Conservation (phyloP, 2,329 filamentous ascomycete genomes). For the Stachybotrys echinatus region DNA sequence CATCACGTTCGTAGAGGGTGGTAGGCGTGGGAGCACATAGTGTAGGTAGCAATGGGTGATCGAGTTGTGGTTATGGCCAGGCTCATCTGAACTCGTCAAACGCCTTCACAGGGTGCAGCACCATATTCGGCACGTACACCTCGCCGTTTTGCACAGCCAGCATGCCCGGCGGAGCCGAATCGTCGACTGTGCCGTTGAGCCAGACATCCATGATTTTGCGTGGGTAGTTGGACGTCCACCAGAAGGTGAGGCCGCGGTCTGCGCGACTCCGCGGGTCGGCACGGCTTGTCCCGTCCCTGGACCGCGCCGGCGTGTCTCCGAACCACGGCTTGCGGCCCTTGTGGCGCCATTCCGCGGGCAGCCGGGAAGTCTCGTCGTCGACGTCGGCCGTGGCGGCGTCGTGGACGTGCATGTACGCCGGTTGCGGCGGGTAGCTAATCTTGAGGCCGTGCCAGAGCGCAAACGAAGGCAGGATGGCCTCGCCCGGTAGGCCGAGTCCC, state of each 20-base stretch:
- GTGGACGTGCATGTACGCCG: slow-evolving; percentile 20
- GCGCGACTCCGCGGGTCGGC: slow-evolving; percentile 14
- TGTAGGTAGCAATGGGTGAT: no score
- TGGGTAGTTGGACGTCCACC: slow-evolving; percentile 28
- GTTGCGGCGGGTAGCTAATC: slow-evolving; percentile 28
- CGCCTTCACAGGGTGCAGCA: slow-evolving; percentile 31
- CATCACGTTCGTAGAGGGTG: no score
- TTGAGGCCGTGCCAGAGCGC: slow-evolving; percentile 33
- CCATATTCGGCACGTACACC: slow-evolving; percentile 27
- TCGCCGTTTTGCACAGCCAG: slow-evolving; percentile 21
- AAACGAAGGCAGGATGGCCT: slow-evolving; percentile 28
- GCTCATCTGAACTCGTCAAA: not conserved
- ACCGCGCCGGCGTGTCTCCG: slow-evolving; percentile 19
- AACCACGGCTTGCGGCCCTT: slow-evolving; percentile 15
- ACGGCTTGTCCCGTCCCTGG: slow-evolving; percentile 18
- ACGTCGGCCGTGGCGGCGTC: not conserved
- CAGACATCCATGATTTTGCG: slow-evolving; percentile 25
- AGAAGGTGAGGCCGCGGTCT: slow-evolving; percentile 18
- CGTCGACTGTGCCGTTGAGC: slow-evolving; percentile 16
- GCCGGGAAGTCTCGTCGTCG: slow-evolving; percentile 1
- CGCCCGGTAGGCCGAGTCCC: slow-evolving; percentile 24
- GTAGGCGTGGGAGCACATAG: no score
- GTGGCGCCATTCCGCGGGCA: not conserved
- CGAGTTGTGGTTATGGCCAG: no score
- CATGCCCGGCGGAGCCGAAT: slow-evolving; percentile 17